These are phyloP conservation scores for Protea cynaroides DNA, from an alignment of 164 flowering plant species.

Conservation along the genomic window DNA sequence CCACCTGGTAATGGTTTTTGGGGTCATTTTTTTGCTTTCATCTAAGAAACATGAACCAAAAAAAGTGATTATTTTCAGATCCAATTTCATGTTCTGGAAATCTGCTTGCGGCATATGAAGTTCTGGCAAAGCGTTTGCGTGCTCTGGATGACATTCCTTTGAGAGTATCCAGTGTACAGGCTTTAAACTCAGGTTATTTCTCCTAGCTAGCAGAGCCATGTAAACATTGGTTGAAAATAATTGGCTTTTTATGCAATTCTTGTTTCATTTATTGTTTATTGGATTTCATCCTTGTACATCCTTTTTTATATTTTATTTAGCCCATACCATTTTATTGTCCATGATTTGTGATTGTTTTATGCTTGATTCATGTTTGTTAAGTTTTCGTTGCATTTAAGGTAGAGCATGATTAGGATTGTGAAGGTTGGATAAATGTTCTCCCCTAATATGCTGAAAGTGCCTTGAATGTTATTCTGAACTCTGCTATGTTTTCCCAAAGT, in stretches of 20 bases:
- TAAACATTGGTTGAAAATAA: background rate
- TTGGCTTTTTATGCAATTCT: background rate
- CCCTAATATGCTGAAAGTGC: no score
- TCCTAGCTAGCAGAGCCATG: background rate
- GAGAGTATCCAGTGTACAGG: conserved; percentile 78
- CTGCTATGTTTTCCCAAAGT: no score
- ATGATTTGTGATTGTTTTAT: no score
- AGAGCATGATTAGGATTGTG: no score
- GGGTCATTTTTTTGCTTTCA: background rate
- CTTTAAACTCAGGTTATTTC: conserved; percentile 72
- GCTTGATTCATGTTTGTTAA: no score
- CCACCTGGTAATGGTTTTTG: conserved; percentile 1
- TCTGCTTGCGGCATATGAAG: conserved; percentile 60
- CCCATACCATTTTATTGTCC: no score
- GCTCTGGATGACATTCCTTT: conserved; percentile 69
- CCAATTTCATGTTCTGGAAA: conserved; percentile 54
- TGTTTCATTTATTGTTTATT: background rate
- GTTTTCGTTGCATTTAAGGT: no score
- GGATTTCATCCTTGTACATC: background rate
- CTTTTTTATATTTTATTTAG: background rate
- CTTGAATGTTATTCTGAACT: no score
- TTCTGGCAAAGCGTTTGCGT: conserved; percentile 63
- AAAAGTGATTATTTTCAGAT: conserved; percentile 38
- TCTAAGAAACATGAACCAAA: background rate
- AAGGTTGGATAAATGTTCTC: no score